These are phyloP conservation scores for Cladosporium sp. DNA, from an alignment of 2,329 filamentous ascomycete genomes.

Conservation along the genomic window DNA sequence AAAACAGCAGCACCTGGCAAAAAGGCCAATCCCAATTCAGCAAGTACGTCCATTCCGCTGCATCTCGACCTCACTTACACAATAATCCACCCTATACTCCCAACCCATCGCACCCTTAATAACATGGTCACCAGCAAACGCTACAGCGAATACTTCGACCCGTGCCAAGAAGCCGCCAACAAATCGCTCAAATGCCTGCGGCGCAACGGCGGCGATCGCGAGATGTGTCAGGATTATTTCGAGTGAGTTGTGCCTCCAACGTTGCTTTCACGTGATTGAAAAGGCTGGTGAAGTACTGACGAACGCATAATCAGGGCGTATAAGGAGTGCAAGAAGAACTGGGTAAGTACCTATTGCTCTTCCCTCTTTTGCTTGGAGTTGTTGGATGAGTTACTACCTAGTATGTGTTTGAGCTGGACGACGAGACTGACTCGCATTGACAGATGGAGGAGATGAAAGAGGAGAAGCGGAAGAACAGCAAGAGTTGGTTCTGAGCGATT, in stretches of 20 bases:
- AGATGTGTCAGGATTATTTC: slow-evolving; percentile 95
- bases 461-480: slow-evolving; percentile 37
- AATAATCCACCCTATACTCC: too few relatives aligned
- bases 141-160: slow-evolving; percentile 87
- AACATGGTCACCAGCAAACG: slow-evolving; percentile 63
- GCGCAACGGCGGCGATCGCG: slow-evolving; percentile 78
- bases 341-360: too few relatives aligned
- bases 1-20: slow-evolving; percentile 8
- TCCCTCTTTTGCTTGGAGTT: too few relatives aligned
- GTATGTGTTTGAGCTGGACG: too few relatives aligned
- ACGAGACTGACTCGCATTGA: too few relatives aligned
- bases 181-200: slow-evolving; percentile 83
- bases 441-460: slow-evolving; percentile 46
- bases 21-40: slow-evolving; percentile 9
- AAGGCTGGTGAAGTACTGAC: too few relatives aligned
- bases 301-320: slow-evolving; percentile 70
- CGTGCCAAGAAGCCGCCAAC: slow-evolving; percentile 87
- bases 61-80: too few relatives aligned
- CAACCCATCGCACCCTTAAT: too few relatives aligned
- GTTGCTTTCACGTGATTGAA: too few relatives aligned
- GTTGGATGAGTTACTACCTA: too few relatives aligned
- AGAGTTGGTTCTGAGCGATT: slow-evolving; percentile 30
- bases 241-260: too few relatives aligned
- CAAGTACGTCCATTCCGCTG: too few relatives aligned
- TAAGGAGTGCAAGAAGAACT: slow-evolving; percentile 89